Conservation (phyloP, 2,329 filamentous ascomycete species). For the Botrytis pseudocinerea region DNA sequence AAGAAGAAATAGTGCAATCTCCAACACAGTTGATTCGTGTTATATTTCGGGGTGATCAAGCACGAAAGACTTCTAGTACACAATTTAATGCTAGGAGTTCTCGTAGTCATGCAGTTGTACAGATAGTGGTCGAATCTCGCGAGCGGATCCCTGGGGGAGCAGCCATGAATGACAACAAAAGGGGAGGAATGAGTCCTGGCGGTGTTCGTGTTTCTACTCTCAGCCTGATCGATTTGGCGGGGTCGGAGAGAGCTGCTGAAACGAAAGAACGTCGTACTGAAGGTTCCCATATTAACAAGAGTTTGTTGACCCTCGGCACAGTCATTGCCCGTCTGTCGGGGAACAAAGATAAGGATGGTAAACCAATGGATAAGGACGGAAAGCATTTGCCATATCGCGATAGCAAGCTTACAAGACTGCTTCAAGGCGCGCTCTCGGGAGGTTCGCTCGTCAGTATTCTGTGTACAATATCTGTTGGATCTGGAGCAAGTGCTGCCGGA, state of each 20-base stretch:
- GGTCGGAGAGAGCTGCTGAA: conserved; percentile 93
- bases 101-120: conserved; percentile 95
- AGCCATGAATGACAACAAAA: conserved; percentile 61
- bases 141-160: conserved; percentile 67
- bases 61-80: conserved; percentile 86
- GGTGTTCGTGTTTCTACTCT: conserved; percentile 94
- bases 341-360: conserved; percentile 78
- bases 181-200: conserved; percentile 72
- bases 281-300: conserved; percentile 98
- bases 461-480: conserved; percentile 91
- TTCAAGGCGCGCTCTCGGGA: conserved; percentile 90
- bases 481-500: conserved; percentile 68
- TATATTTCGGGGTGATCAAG: conserved; percentile 90
- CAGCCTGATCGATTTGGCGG: conserved; percentile 93
- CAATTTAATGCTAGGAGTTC: conserved; percentile 97
- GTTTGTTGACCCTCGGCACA: conserved; percentile 87
- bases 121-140: conserved; percentile 96
- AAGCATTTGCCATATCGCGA: conserved; percentile 96
- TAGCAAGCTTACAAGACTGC: conserved; percentile 90
- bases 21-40: conserved; percentile 93
- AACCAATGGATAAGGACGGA: conserved; percentile 73
- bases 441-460: conserved; percentile 96
- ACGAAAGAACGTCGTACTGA: conserved; percentile 91
- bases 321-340: conserved; percentile 93
- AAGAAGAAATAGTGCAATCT: conserved; percentile 98